These are phyloP conservation scores for Lipomyces spencermartinsiae DNA, from an alignment of 805 yeast species.

Conservation along the genomic window DNA sequence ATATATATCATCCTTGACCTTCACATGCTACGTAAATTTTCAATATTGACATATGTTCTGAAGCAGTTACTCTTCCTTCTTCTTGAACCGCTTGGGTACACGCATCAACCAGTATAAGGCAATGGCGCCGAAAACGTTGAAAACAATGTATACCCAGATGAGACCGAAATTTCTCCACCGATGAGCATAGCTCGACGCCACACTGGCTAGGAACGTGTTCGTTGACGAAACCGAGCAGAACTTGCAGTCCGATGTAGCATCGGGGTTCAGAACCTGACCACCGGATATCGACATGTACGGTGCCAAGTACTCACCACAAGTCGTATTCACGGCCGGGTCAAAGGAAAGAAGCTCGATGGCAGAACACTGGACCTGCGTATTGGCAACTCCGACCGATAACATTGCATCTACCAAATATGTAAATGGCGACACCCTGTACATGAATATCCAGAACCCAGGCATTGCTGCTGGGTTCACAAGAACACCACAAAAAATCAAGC, in stretches of 20 bases:
- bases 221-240: slow-evolving; percentile 28
- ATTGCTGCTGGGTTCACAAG: slow-evolving; percentile 59
- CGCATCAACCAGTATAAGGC: slow-evolving; percentile 47
- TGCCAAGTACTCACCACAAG: slow-evolving; percentile 65
- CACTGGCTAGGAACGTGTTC: slow-evolving; percentile 44
- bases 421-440: slow-evolving; percentile 75
- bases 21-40: too few species aligned
- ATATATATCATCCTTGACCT: too few species aligned
- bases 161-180: slow-evolving; percentile 75
- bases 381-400: slow-evolving; percentile 57
- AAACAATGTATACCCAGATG: slow-evolving; percentile 53
- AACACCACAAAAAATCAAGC: slow-evolving; percentile 73
- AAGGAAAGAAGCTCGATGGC: slow-evolving; percentile 56
- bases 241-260: slow-evolving; percentile 47
- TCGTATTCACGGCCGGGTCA: slow-evolving; percentile 58
- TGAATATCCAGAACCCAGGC: slow-evolving; percentile 87
- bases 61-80: slow-evolving; percentile 14
- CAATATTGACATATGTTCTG: too few species aligned
- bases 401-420: slow-evolving; percentile 71
- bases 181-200: slow-evolving; percentile 51
- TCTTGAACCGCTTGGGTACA: slow-evolving; percentile 32
- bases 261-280: slow-evolving; percentile 66
- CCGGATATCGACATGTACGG: slow-evolving; percentile 51
- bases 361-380: slow-evolving; percentile 58
- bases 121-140: slow-evolving; percentile 50